Base-by-base conservation (phyloP, 257 asterid species). In the Solanum chiquidenum region DNA sequence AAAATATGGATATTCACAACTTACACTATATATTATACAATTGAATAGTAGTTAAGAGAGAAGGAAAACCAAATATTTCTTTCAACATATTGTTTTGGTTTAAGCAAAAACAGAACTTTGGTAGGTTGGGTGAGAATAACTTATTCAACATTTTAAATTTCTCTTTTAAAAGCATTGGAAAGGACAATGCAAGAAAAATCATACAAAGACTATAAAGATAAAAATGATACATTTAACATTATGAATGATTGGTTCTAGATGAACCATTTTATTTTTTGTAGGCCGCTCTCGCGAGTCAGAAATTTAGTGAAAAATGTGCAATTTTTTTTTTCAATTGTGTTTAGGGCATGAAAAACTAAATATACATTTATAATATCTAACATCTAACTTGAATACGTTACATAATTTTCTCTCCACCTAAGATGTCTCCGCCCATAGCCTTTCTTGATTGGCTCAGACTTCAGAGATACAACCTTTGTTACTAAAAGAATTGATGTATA, bases 81-180 rank as follows among this genome's bases (percentile, higher is more conserved):
- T 46, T 92, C 87, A 37, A 74, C 29, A 52, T 44, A 86, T 86
- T 91, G 90, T 92, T 93, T 83, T 92, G 93, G 95, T 94, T 94
- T 89, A 95, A 94, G 98, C 93, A 88, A 88, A 79, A 89, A 88
- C 90, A 88, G 87, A 92, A 90, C 18, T 73, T 34, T 34, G 93
- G 93, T 87, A 83, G 74, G 87, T 35, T 34, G 58, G 31, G 35
- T 80, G 33, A 88, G 87, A 89, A 34, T 34, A 35, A 34, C 77
- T 71, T 71, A 7, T 33, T 72, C 79, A 72, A 5, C 35, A 60
- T 31, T 31, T 71, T 7, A 33, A 16, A 72, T 7, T 33, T 72
- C 44, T 72, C 25, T 33, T 72, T 16, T 18, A 72, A 33, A 72
- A 2, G 7, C 44, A 72, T 72, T 18, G 79, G 12, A 33, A 72